Base-by-base conservation (phyloP, 345 rosid genomes). In the Passiflora organensis region DNA sequence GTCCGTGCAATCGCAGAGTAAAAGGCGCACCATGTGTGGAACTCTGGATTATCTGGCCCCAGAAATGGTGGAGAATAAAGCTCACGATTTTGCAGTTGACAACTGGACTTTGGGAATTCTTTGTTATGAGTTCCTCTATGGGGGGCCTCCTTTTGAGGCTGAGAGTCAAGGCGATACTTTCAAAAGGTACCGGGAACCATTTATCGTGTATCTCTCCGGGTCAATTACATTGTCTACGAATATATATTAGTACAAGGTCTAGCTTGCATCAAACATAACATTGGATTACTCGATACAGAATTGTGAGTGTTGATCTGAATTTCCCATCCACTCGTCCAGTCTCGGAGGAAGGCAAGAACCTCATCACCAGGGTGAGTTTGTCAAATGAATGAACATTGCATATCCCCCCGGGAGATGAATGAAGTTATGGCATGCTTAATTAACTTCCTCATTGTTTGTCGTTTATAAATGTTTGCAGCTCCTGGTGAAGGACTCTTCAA, bases 1-100 rank as follows among this genome's bases (percentile, higher is more conserved):
- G 99, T 87, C 97, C 10, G 96, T 94, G n/a, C 99, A 94, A 72
- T 89, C 99, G 18, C 79, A 69, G 71, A 72, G 74, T 78, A 94
- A 87, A 78, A 85, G 99, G 48, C 83, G 63, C 70, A 94, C 97
- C 12, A 83, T 89, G 97, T 94, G 99, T 64, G 99, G 99, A 44
- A 89, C 99, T 6, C 65, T 94, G 63, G 99, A 94, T 60, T 89
- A 94, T 54, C 77, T 94, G 42, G 97, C 97, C 51, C 99, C 97
- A 17, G 97, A 94, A 74, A 85, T 89, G 95, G 97, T 94, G 18
- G 97, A 89, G 68, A 82, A 83, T 11, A 85, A 71, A 77, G 93
- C 84, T 62, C 95, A 89, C 47, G 99, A 87, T 64, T 74, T 82
- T 51, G 89, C 96, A 6, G 95, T 94, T 48, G 97, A 94, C 78